Base-by-base conservation (phyloP, 371 early-diverging fungal species). In the Lichtheimia corymbifera region DNA sequence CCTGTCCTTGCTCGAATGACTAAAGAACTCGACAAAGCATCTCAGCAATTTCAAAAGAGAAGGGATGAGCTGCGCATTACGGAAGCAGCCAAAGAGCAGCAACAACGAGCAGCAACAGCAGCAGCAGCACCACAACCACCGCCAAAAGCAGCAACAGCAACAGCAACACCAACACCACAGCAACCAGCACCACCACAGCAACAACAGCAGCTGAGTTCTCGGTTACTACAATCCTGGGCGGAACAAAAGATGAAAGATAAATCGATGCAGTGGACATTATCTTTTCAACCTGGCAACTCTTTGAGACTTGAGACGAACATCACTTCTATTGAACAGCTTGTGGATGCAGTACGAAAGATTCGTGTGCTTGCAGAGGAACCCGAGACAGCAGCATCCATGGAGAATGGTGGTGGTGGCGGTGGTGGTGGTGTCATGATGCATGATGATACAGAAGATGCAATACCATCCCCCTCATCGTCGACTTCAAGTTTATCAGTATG, bases 291-390 rank as follows among this genome's bases (percentile, higher is more conserved):
- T 2, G 70, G 68, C 15, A 76, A 74, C 20, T 72, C 77, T 2
- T 52, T 80, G 50, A 68, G 76, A 6, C 50, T 80, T 20, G 77
- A 80, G 55, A 80, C 80, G 17, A 80, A 80, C 41, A 80, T 80
- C 30, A 80, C 71, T n/a, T 74, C 71, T 17, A 68, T 80, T 14
- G 80, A 80, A 22, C 80, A 80, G 43, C 57, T 80, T 1, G 73
- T 80, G 12, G 80, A 80, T n/a, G 80, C 80, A 28, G 77, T 80
- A 4, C 69, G 74, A 47, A 74, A 74, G 43, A 76, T 80, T 35
- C 59, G 58, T 17, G 30, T 71, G 0, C 58, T 80, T 35, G 67
- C 76, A 12, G 72, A 67, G 42, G 49, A 66, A 28, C 59, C 50
- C 18, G 20, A 41, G 13, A 13, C n/a, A n/a, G n/a, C n/a, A n/a